Percentiles rank a stretch among this genome's conserved stretches.
phyloP scores from a whole-genome alignment of 805 yeast species.

The Candida railenensis region DNA sequence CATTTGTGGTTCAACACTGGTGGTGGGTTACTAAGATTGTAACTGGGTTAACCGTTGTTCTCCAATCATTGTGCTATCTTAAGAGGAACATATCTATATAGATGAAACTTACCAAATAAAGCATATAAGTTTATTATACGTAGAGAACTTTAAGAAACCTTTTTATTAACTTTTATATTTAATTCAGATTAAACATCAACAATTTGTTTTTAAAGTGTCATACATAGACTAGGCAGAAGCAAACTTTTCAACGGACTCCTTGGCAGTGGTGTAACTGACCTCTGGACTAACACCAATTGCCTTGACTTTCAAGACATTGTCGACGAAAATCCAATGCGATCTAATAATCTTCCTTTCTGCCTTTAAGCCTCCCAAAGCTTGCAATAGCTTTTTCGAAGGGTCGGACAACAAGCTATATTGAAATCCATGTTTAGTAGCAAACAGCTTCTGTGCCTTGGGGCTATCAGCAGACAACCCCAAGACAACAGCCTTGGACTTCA shows the following conservation, averaged over 20 bases:
- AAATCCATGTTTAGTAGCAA: slow-evolving; percentile 69
- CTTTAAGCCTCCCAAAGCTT: slow-evolving; percentile 80
- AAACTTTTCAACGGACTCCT: slow-evolving; percentile 51
- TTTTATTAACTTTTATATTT: no score
- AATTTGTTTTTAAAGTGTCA: no score
- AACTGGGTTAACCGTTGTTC: slow-evolving; percentile 28
- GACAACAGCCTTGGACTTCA: slow-evolving; percentile 52
- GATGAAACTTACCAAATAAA: background rate
- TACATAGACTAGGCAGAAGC: slow-evolving; percentile 7
- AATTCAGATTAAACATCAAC: background rate
- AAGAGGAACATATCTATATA: background rate
- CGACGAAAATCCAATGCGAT: slow-evolving; percentile 88
- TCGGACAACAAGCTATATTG: slow-evolving; percentile 77
- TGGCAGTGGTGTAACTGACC: slow-evolving; percentile 58
- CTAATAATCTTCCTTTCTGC: slow-evolving; percentile 73
- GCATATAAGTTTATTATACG: background rate
- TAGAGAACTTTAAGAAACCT: no score
- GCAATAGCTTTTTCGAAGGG: slow-evolving; percentile 67
- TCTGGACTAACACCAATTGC: slow-evolving; percentile 53
- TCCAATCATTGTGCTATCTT: slow-evolving; percentile 21
- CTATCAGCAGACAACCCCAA: slow-evolving; percentile 83
- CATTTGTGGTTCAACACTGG: slow-evolving; percentile 82
- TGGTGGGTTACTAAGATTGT: slow-evolving; percentile 89
- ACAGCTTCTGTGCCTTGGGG: slow-evolving; percentile 74
- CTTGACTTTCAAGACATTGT: slow-evolving; percentile 63